Evolutionary conservation across 176 grass and related monocot species (phyloP), one percentile per base, ranked within the genome.

Genomic region (Oryza coarctata): DNA sequence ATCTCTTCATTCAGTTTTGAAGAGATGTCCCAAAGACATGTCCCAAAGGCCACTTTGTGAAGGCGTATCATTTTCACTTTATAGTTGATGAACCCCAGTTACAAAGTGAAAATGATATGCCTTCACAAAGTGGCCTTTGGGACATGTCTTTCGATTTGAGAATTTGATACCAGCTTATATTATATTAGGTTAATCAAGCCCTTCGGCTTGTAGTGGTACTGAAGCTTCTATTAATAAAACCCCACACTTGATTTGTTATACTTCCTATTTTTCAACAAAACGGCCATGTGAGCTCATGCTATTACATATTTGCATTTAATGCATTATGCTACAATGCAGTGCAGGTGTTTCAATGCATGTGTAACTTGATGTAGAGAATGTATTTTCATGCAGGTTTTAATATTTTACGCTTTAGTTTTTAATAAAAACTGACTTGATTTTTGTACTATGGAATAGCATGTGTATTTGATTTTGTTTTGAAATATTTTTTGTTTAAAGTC

Each of bases 351-450:
- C 14, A 61, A 77, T 40, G 40, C 65, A 65, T 9, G 62, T 77
- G 70, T 80, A 41, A 68, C 50, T 80, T 80, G 81, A n/a, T 34
- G 9, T 18, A 33, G 33, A 36, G 27, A 20, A 13, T 85, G 25
- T 28, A 33, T 52, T 76, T 64, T 70, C 40, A 43, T 81, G 32
- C 40, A 80, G 31, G 76, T 75, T 4, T 70, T 64, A 38, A 43
- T 82, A 61, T 70, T 20, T 0, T 43, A 63, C 66, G 13, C 25
- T 17, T 20, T 75, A 47, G 12, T 45, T 27, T 61, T 80, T 47
- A 63, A 67, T 73, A 63, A 80, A 75, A 70, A 31, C 23, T 5
- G 13, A 70, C 6, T 40, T 84, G 76, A 84, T 58, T 88, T 88
- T n/a, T 71, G 80, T 78, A 72, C 61, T 87, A 34, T 63, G 60